Evolutionary conservation across 1,139 yeast genomes (phyloP), one percentile per base, ranked within the genome.

Genomic region (Protomyces pachydermus): DNA sequence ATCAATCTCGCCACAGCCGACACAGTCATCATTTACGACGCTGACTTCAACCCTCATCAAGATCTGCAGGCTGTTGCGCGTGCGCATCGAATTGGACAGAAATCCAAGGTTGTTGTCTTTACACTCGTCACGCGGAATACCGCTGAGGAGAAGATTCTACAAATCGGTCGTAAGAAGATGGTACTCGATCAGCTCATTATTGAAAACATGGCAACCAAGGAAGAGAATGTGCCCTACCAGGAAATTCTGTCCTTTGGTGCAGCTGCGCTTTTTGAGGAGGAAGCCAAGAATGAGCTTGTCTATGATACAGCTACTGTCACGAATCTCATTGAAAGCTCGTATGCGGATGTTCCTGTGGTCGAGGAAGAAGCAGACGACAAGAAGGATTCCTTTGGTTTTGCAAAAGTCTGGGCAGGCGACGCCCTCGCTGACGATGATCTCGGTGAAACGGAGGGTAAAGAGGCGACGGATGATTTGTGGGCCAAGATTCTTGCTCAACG

Each of bases 11-110:
- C 88, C 75, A 85, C 95, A 12, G 96, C 96, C 4, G 96, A 88
- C 76, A 88, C 95, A 0, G 95, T 88, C 57, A 86, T 88, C 69
- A 88, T 88, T 67, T 88, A 88, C 72, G 96, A 88, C 73, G 87
- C 95, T 6, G 96, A 88, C 79, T 88, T 95, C 93, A 88, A 88
- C 73, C 96, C 96, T 2, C 95, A 88, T 77, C 96, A 88, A 75
- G 95, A 88, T 82, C 81, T 88, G 72, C 96, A 88, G 75, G 95
- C 95, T 6, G 93, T 88, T 75, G 95, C 89, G 74, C 83, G 96
- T 78, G 95, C 95, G 0, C 95, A 88, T 77, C 82, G 96, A 79
- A 88, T 88, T 75, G 96, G 95, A 54, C 95, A 88, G 74, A 88
- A 88, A 78, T 87, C 88, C 72, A 95, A 87, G 73, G 95, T 88